These are phyloP conservation scores for Ilyonectria destructans DNA, from an alignment of 2,329 filamentous ascomycete species.

Conservation along the genomic window DNA sequence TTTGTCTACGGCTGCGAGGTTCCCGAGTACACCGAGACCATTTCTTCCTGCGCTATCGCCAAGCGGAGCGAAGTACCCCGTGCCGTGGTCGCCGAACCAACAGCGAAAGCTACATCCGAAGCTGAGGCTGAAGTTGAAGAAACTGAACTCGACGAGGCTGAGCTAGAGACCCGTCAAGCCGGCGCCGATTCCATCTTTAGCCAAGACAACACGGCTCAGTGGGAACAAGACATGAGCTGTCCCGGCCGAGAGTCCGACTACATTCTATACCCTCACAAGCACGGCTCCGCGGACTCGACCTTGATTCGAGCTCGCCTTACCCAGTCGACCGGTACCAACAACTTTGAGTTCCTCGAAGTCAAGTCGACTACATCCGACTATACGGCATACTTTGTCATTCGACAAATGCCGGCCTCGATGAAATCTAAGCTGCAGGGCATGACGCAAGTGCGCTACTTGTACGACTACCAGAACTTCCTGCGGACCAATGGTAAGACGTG, in stretches of 20 bases:
- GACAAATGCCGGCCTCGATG: constrained; percentile 16
- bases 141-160: too few relatives aligned
- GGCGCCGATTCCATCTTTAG: constrained; percentile 13
- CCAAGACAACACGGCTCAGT: constrained; percentile 15
- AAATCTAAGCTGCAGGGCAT: constrained; percentile 12
- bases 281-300: too few relatives aligned
- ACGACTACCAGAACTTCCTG: constrained; percentile 18
- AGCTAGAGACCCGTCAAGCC: not conserved
- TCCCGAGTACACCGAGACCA: too few relatives aligned
- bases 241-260: constrained; percentile 16
- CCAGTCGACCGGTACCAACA: too few relatives aligned
- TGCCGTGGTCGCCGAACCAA: too few relatives aligned
- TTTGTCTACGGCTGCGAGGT: too few relatives aligned
- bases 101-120: too few relatives aligned
- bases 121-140: too few relatives aligned
- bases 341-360: too few relatives aligned
- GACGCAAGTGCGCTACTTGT: constrained; percentile 7
- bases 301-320: too few relatives aligned
- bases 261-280: not conserved
- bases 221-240: constrained; percentile 20
- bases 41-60: too few relatives aligned
- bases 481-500: constrained; percentile 6
- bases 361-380: not conserved
- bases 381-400: constrained; percentile 13
- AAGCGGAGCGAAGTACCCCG: too few relatives aligned